phyloP scores from a whole-genome alignment of 78 protist genomes.

The Tieghemostelium lacteum region DNA sequence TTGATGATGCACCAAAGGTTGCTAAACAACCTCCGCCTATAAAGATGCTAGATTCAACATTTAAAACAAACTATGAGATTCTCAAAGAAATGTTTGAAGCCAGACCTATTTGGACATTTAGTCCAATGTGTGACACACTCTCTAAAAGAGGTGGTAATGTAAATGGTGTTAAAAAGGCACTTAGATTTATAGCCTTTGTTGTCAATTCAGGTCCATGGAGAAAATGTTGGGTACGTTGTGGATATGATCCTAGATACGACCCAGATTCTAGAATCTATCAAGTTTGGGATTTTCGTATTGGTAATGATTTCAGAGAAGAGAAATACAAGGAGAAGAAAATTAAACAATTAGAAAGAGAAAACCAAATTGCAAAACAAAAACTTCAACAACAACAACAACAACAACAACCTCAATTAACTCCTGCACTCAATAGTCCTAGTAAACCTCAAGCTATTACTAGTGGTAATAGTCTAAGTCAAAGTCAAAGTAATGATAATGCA shows the following conservation, averaged over 20 bases:
- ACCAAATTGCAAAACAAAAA: too few species aligned
- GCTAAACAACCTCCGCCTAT: background rate
- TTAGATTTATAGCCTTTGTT: conserved; percentile 12
- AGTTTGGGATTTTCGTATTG: conserved; percentile 12
- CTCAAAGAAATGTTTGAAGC: conserved; percentile 14
- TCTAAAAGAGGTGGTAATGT: conserved; percentile 38
- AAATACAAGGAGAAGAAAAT: too few species aligned
- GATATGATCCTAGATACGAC: conserved; percentile 34
- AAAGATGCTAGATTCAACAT: background rate
- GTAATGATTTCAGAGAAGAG: background rate
- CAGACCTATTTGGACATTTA: conserved; percentile 24
- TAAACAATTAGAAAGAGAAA: background rate
- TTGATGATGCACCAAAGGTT: background rate
- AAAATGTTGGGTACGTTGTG: conserved; percentile 21
- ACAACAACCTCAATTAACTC: too few species aligned
- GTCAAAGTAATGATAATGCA: background rate
- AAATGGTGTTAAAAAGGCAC: background rate
- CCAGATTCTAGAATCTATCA: conserved; percentile 27
- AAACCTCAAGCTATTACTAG: background rate
- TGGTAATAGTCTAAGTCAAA: too few species aligned
- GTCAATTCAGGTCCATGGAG: conserved; percentile 53
- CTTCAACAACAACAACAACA: too few species aligned
- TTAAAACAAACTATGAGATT: background rate
- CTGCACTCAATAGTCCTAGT: too few species aligned
- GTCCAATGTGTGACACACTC: background rate